A percentile compares a stretch with the other conserved stretches of the same genome.
Conservation (phyloP, 2,329 filamentous ascomycete species). For the Penicillium sp. region DNA sequence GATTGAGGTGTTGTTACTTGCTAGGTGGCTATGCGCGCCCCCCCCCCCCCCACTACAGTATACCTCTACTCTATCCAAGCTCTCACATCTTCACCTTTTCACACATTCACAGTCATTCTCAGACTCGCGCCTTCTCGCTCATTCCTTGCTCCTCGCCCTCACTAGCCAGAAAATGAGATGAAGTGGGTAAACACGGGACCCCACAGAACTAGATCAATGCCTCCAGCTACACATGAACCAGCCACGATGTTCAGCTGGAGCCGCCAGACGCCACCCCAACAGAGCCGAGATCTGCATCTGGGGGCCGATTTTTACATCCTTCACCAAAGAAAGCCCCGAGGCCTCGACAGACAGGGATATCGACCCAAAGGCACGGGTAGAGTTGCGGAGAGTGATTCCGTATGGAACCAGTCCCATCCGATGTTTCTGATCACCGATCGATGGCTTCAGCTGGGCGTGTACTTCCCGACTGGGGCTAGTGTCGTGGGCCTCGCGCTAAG, state of each 20-base stretch:
- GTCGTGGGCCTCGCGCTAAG: slow-evolving; percentile 11
- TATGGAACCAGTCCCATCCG: neutral
- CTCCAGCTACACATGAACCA: slow-evolving; percentile 14
- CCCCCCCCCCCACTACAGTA: no score
- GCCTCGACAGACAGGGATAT: neutral
- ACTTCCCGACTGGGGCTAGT: neutral
- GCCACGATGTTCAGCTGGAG: slow-evolving; percentile 20
- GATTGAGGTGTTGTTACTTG: neutral
- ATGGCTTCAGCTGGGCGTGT: slow-evolving; percentile 13
- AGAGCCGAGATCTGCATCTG: slow-evolving; percentile 9
- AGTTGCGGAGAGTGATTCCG: slow-evolving; percentile 5
- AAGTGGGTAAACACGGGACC: neutral
- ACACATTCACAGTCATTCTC: neutral
- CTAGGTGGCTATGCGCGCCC: neutral
- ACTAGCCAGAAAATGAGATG: neutral
- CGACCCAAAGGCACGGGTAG: slow-evolving; percentile 4
- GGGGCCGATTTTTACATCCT: neutral
- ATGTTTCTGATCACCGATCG: neutral
- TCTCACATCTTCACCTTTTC: no score
- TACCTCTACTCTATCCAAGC: no score
- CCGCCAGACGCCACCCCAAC: slow-evolving; percentile 12
- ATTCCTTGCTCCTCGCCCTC: neutral
- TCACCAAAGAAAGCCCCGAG: neutral
- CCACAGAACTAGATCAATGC: neutral
- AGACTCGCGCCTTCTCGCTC: neutral